Conservation (phyloP, 2,329 filamentous ascomycete genomes). For the Sarocladium brachiariae region DNA sequence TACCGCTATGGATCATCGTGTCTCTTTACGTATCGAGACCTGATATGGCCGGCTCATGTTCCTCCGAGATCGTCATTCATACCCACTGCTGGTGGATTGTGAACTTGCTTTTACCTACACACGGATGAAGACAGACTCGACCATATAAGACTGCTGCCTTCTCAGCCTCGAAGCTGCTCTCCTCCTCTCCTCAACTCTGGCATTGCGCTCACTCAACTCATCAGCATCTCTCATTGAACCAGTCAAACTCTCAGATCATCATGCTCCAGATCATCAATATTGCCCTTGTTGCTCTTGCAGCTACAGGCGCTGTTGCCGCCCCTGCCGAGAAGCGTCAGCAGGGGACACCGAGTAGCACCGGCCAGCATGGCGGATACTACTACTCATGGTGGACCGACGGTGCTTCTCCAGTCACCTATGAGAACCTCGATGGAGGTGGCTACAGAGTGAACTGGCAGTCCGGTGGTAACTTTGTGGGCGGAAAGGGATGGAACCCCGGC, state of each 20-base stretch:
- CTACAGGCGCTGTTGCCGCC: conserved; percentile 16
- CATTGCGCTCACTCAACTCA: neutral
- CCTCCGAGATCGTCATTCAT: neutral
- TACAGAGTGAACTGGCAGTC: conserved; percentile 45
- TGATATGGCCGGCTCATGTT: neutral
- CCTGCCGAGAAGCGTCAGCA: conserved; percentile 21
- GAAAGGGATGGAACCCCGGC: conserved; percentile 43
- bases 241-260: neutral
- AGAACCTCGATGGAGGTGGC: conserved; percentile 42
- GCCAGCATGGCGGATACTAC: conserved; percentile 48
- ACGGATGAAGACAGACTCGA: neutral
- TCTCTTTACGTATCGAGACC: neutral
- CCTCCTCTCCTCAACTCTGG: neutral
- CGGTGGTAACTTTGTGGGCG: conserved; percentile 40
- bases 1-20: neutral
- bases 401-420: conserved; percentile 42
- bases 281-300: conserved; percentile 11
- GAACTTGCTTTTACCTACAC: neutral
- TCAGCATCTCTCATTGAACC: neutral
- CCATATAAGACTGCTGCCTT: conserved; percentile 1
- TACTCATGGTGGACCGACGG: conserved; percentile 56
- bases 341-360: conserved; percentile 28
- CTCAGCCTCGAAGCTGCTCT: neutral
- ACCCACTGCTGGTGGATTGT: neutral
- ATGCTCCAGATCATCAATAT: conserved; percentile 8